These are phyloP conservation scores for Erythrobasidium hasegawianum DNA, from an alignment of 1,284 basidiomycete genomes.

Conservation along the genomic window DNA sequence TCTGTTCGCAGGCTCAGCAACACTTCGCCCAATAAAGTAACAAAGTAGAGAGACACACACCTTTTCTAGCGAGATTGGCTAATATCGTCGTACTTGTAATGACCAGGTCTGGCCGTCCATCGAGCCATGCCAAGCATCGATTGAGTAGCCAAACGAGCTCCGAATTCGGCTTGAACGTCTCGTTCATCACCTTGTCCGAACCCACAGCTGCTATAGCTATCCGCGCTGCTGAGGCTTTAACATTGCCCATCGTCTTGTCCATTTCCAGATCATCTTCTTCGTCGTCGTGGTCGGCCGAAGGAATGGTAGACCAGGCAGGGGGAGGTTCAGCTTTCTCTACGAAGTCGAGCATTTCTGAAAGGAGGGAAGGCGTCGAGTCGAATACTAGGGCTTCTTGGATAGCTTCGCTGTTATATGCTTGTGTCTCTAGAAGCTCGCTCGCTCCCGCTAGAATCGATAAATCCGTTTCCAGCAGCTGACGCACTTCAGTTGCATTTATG, in stretches of 20 bases:
- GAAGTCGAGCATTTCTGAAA: constrained; percentile 38
- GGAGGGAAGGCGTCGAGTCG: background rate
- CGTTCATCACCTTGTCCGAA: constrained; percentile 71
- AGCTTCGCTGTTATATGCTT: background rate
- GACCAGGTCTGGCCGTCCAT: constrained; percentile 63
- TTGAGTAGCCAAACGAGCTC: constrained; percentile 57
- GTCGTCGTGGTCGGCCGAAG: constrained; percentile 41
- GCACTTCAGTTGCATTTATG: background rate
- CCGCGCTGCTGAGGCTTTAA: constrained; percentile 78
- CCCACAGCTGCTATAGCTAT: constrained; percentile 77
- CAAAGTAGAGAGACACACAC: constrained; percentile 7
- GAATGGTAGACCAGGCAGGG: constrained; percentile 33
- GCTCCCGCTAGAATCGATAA: constrained; percentile 19
- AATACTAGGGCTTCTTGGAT: constrained; percentile 29
- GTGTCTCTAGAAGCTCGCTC: constrained; percentile 18
- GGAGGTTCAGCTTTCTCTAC: constrained; percentile 41
- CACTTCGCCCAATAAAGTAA: too few relatives aligned
- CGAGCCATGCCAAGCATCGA: constrained; percentile 73
- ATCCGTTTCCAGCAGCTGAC: constrained; percentile 16
- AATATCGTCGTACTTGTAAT: constrained; percentile 76
- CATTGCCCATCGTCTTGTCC: constrained; percentile 68
- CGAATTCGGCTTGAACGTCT: constrained; percentile 53
- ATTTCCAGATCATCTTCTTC: constrained; percentile 52
- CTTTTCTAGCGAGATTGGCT: constrained; percentile 67
- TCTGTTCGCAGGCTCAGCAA: too few relatives aligned